Percentiles rank a stretch among this genome's conserved stretches.
These are phyloP conservation scores for Macrolepiota albuminosa DNA, from an alignment of 768 basidiomycete genomes.

Conservation along the genomic window DNA sequence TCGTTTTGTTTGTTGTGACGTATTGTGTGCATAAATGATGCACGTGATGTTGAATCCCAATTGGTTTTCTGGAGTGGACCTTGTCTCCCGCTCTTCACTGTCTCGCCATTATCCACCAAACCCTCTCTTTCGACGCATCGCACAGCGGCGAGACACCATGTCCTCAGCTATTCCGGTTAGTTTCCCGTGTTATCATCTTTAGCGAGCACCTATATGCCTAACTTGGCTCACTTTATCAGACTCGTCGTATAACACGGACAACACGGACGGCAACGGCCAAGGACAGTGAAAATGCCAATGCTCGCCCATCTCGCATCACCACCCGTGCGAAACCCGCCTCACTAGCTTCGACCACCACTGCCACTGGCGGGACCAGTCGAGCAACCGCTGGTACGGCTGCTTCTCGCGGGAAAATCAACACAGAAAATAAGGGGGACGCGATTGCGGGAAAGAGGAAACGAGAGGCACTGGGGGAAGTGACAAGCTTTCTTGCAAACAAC, in stretches of 20 bases:
- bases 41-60: conserved; percentile 42
- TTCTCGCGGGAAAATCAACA: conserved; percentile 46
- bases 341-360: conserved; percentile 34
- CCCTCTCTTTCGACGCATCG: conserved; percentile 17
- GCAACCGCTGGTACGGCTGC: conserved; percentile 46
- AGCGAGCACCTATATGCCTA: conserved; percentile 7
- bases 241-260: conserved; percentile 64
- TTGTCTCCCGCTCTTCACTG: conserved; percentile 21
- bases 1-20: conserved; percentile 19
- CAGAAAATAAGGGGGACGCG: conserved; percentile 39
- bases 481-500: conserved; percentile 39
- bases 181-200: conserved; percentile 8
- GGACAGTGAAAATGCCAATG: conserved; percentile 74
- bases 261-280: conserved; percentile 44
- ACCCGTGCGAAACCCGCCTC: conserved; percentile 59
- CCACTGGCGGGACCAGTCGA: conserved; percentile 32
- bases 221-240: conserved; percentile 33
- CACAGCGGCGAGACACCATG: conserved; percentile 28
- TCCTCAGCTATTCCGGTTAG: conserved; percentile 45
- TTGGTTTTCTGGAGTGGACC: conserved; percentile 16
- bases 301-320: conserved; percentile 53
- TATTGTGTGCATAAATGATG: neutral
- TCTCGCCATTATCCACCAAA: conserved; percentile 13
- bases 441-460: conserved; percentile 72
- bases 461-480: conserved; percentile 74